These are phyloP conservation scores for Auricularia sp. DNA, from an alignment of 768 basidiomycete species.

Conservation along the genomic window DNA sequence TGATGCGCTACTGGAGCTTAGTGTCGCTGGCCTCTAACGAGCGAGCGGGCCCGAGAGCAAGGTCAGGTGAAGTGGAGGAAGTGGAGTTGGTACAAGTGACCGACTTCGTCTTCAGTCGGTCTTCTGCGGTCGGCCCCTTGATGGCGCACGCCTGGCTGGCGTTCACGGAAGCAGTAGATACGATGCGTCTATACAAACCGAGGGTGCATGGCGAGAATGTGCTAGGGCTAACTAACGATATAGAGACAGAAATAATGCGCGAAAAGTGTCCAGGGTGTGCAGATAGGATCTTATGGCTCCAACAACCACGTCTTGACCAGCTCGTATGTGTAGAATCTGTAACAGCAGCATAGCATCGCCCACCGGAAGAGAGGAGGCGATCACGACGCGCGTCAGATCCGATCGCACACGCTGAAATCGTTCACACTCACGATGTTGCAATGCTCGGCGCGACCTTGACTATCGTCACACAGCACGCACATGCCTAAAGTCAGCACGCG, in stretches of 20 bases:
- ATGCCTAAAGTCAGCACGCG: conserved; percentile 2
- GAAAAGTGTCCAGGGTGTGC: neutral
- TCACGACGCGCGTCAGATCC: neutral
- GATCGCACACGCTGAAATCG: neutral
- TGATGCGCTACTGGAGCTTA: too few relatives aligned
- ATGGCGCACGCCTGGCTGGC: neutral
- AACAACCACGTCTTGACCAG: conserved; percentile 41
- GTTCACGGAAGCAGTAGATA: too few relatives aligned
- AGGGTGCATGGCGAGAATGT: neutral
- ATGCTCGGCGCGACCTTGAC: conserved; percentile 90
- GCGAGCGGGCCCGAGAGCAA: too few relatives aligned
- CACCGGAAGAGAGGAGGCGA: neutral
- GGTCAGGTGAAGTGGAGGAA: too few relatives aligned
- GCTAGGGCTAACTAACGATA: neutral
- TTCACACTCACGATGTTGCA: conserved; percentile 43
- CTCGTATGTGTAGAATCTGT: conserved; percentile 67
- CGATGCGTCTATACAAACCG: neutral
- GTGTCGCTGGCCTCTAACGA: too few relatives aligned
- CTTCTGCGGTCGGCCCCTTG: neutral
- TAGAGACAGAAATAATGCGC: neutral
- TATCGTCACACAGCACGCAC: conserved; percentile 19
- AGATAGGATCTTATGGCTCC: neutral
- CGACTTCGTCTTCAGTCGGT: neutral
- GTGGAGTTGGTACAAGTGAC: too few relatives aligned
- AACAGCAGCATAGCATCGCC: neutral